A percentile compares a stretch with the other conserved stretches of the same genome.
These are phyloP conservation scores for Fusarium lyarnte DNA, from an alignment of 2,329 filamentous ascomycete species.

Conservation along the genomic window DNA sequence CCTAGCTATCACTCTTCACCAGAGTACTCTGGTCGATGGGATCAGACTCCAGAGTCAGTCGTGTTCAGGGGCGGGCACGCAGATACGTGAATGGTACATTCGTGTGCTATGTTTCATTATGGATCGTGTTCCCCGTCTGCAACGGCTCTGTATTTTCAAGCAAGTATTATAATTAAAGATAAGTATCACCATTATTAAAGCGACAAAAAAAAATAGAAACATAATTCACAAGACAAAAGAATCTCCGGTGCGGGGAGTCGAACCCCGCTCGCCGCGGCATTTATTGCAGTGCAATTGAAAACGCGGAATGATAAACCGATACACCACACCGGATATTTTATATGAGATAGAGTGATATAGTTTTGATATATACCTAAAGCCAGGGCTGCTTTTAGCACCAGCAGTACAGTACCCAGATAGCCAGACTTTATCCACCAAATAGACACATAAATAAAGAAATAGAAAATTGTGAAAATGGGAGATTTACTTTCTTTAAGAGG, in stretches of 20 bases:
- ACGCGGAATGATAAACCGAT: slow-evolving; percentile 31
- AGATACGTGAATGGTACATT: too few relatives aligned
- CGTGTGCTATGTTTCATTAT: too few relatives aligned
- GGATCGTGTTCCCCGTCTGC: too few relatives aligned
- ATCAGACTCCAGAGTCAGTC: too few relatives aligned
- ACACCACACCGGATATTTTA: slow-evolving; percentile 21
- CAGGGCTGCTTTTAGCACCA: too few relatives aligned
- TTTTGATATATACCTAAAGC: accelerated
- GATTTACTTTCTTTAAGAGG: neutral
- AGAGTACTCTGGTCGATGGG: too few relatives aligned
- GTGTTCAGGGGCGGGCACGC: too few relatives aligned
- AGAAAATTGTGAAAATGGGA: neutral
- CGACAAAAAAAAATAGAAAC: too few relatives aligned
- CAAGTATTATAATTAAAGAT: too few relatives aligned
- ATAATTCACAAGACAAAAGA: neutral
- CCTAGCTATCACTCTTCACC: too few relatives aligned
- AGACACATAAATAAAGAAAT: neutral
- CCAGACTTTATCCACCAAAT: neutral
- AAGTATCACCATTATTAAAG: too few relatives aligned
- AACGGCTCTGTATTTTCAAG: too few relatives aligned
- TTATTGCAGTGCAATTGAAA: slow-evolving; percentile 18
- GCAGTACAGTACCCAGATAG: neutral
- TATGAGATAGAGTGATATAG: accelerated
- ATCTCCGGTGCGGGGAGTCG: slow-evolving; percentile 26
- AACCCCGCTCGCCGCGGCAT: slow-evolving; percentile 26